phyloP scores from a whole-genome alignment of 2,329 filamentous ascomycete species.

The Xenoacremonium recifei region DNA sequence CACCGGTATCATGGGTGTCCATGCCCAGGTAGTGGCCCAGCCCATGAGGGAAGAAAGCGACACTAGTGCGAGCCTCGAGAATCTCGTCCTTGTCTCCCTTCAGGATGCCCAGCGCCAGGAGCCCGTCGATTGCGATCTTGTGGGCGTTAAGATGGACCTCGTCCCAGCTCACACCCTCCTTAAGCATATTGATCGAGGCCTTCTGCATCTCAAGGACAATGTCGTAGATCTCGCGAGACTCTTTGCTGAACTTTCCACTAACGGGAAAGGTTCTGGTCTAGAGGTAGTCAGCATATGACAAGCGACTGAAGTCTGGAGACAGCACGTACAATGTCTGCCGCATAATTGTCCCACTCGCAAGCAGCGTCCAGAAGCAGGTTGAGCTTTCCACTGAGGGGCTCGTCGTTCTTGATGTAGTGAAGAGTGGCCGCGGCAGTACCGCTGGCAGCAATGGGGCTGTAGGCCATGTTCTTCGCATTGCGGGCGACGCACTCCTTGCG shows the following conservation, averaged over 20 bases:
- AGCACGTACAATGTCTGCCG: slow-evolving; percentile 58
- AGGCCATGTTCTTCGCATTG: slow-evolving; percentile 80
- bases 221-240: slow-evolving; percentile 74
- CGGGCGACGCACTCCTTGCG: slow-evolving; percentile 71
- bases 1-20: slow-evolving; percentile 87
- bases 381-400: slow-evolving; percentile 67
- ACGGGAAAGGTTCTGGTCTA: slow-evolving; percentile 87
- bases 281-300: slow-evolving; percentile 1
- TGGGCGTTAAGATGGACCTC: slow-evolving; percentile 80
- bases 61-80: slow-evolving; percentile 73
- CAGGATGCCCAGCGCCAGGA: slow-evolving; percentile 74
- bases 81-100: slow-evolving; percentile 68
- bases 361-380: slow-evolving; percentile 85
- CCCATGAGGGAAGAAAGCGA: slow-evolving; percentile 90
- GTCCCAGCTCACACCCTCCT: slow-evolving; percentile 75
- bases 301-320: background rate
- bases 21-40: slow-evolving; percentile 89
- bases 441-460: slow-evolving; percentile 80
- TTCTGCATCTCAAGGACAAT: slow-evolving; percentile 86
- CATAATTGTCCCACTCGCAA: slow-evolving; percentile 72
- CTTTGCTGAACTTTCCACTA: slow-evolving; percentile 64
- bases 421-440: slow-evolving; percentile 80
- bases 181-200: slow-evolving; percentile 70
- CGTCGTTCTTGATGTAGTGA: slow-evolving; percentile 82
- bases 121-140: slow-evolving; percentile 75